These are phyloP conservation scores for Volvox carteri DNA, from an alignment of 163 green algal genomes.

Conservation along the genomic window DNA sequence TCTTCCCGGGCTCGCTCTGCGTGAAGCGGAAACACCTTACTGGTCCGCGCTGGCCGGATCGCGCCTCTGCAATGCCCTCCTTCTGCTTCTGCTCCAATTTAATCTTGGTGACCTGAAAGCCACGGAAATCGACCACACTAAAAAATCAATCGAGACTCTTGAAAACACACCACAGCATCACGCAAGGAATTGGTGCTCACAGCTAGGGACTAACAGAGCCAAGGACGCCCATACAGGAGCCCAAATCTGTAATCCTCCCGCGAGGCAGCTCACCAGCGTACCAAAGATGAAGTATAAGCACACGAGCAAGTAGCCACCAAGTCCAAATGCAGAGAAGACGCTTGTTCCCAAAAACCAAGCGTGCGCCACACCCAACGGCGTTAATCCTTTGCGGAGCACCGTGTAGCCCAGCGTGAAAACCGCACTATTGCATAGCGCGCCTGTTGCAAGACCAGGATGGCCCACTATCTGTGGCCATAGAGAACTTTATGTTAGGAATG, in stretches of 20 bases:
- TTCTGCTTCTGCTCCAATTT: conserved; percentile 95
- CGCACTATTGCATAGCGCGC: conserved; percentile 41
- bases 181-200: too few species aligned
- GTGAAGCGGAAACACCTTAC: not conserved
- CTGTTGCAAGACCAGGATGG: conserved; percentile 54
- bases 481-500: not conserved
- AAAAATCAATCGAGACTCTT: too few species aligned
- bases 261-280: conserved; percentile 77
- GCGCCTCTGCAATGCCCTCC: conserved; percentile 96
- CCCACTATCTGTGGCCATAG: not conserved
- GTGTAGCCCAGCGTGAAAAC: conserved; percentile 62
- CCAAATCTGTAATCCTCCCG: too few species aligned
- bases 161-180: too few species aligned
- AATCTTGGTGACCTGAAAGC: conserved; percentile 94
- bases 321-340: conserved; percentile 90
- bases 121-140: too few species aligned
- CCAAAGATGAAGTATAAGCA: conserved; percentile 98
- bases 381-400: conserved; percentile 88
- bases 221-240: too few species aligned
- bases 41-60: conserved; percentile 79
- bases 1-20: too few species aligned
- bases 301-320: conserved; percentile 88
- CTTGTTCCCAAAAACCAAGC: conserved; percentile 89
- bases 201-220: too few species aligned
- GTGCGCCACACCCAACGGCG: conserved; percentile 78